Percentiles rank a stretch among this genome's conserved stretches.
phyloP scores from a whole-genome alignment of 805 yeast species.

The Kuraishia floccosa region DNA sequence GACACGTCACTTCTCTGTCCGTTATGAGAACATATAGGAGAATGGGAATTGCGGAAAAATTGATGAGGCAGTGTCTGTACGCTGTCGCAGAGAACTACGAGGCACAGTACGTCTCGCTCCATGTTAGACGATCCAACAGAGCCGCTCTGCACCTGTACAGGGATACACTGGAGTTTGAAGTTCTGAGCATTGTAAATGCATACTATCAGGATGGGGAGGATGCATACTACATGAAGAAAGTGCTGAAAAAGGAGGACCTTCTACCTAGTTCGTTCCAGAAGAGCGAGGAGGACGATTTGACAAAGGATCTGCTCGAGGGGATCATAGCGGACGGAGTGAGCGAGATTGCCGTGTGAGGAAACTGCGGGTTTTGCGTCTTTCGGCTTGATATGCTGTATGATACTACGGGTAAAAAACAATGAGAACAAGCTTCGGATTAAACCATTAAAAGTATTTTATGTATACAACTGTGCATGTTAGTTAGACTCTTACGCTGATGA shows the following conservation, averaged over 20 bases:
- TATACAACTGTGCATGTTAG: too few relatives aligned
- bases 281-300: constrained; percentile 44
- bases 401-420: too few relatives aligned
- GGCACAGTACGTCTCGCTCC: constrained; percentile 79
- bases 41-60: constrained; percentile 87
- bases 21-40: constrained; percentile 95
- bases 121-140: constrained; percentile 85
- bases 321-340: not conserved
- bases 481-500: too few relatives aligned
- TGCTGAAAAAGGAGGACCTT: constrained; percentile 46
- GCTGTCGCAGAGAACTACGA: constrained; percentile 73
- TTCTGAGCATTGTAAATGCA: constrained; percentile 68
- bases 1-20: constrained; percentile 88
- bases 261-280: constrained; percentile 36
- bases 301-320: constrained; percentile 27
- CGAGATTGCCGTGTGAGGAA: not conserved
- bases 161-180: constrained; percentile 77
- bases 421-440: too few relatives aligned
- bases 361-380: too few relatives aligned
- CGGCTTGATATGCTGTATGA: too few relatives aligned
- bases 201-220: constrained; percentile 97
- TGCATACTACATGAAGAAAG: constrained; percentile 89
- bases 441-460: too few relatives aligned
- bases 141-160: constrained; percentile 91
- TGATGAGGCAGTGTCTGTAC: constrained; percentile 72